A percentile compares a stretch with the other conserved stretches of the same genome.
Evolutionary conservation across 1,139 yeast species (phyloP).

Genomic region (Kodamaea sp.): DNA sequence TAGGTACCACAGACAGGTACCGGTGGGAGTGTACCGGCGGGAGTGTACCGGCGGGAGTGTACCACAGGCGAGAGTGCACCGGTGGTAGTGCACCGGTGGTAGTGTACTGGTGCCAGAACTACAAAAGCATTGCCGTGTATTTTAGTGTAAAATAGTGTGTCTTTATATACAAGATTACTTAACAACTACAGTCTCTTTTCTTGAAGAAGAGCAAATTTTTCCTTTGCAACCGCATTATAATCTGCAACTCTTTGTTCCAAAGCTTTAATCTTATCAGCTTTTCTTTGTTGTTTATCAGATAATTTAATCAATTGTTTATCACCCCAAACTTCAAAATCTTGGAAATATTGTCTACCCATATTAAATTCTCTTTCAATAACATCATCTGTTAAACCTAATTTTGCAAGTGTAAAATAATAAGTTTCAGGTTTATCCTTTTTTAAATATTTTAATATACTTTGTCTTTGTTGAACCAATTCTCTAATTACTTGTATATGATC

Average conservation of each 20-base stretch:
- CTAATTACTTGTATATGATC: slow-evolving; percentile 67
- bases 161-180: slow-evolving; percentile 1
- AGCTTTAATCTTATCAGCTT: slow-evolving; percentile 29
- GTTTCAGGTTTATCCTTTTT: slow-evolving; percentile 74
- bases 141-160: neutral
- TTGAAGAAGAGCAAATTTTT: slow-evolving; percentile 30
- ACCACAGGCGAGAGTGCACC: too few species aligned
- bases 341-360: slow-evolving; percentile 80
- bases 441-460: slow-evolving; percentile 73
- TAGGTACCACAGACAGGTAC: too few species aligned
- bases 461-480: slow-evolving; percentile 85
- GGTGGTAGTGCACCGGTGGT: too few species aligned
- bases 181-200: slow-evolving; percentile 1
- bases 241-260: slow-evolving; percentile 42
- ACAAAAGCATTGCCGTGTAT: neutral
- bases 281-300: slow-evolving; percentile 40
- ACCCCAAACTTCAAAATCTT: slow-evolving; percentile 83
- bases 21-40: too few species aligned
- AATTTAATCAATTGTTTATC: slow-evolving; percentile 43
- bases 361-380: slow-evolving; percentile 77
- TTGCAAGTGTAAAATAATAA: slow-evolving; percentile 82
- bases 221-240: slow-evolving; percentile 41
- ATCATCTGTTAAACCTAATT: slow-evolving; percentile 82
- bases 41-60: too few species aligned
- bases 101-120: too few species aligned